These are phyloP conservation scores for Epichloe gansuensis DNA, from an alignment of 2,329 filamentous ascomycete genomes.

Conservation along the genomic window DNA sequence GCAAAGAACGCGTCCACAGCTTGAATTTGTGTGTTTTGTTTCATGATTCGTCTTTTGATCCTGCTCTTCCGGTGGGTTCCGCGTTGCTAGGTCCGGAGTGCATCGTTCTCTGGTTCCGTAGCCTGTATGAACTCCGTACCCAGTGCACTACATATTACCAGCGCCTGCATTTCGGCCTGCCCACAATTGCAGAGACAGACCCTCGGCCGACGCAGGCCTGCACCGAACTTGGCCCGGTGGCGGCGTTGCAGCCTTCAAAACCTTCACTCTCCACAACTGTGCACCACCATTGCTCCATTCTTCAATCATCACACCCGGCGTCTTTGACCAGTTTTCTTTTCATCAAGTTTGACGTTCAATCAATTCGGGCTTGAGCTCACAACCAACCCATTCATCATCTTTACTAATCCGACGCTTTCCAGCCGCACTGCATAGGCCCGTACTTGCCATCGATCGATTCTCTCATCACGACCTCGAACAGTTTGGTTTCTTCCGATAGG, in stretches of 20 bases:
- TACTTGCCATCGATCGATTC: neutral
- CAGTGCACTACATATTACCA: neutral
- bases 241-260: conserved; percentile 4
- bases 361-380: neutral
- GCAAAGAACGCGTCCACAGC: neutral
- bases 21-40: too few relatives aligned
- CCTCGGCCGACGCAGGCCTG: neutral
- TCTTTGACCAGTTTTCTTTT: neutral
- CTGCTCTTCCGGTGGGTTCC: neutral
- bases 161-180: neutral
- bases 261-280: conserved; percentile 1
- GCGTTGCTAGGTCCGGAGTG: neutral
- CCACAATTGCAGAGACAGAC: neutral
- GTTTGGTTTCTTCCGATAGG: conserved; percentile 11
- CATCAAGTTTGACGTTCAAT: neutral
- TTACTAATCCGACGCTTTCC: neutral
- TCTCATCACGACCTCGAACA: neutral
- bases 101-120: neutral
- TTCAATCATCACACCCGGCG: neutral
- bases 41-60: neutral
- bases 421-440: neutral
- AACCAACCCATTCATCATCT: neutral
- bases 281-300: neutral
- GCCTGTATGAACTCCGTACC: neutral
- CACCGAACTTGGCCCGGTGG: conserved; percentile 10